Conservation (phyloP, 2,329 filamentous ascomycete genomes). For the Fusarium beomiforme region DNA sequence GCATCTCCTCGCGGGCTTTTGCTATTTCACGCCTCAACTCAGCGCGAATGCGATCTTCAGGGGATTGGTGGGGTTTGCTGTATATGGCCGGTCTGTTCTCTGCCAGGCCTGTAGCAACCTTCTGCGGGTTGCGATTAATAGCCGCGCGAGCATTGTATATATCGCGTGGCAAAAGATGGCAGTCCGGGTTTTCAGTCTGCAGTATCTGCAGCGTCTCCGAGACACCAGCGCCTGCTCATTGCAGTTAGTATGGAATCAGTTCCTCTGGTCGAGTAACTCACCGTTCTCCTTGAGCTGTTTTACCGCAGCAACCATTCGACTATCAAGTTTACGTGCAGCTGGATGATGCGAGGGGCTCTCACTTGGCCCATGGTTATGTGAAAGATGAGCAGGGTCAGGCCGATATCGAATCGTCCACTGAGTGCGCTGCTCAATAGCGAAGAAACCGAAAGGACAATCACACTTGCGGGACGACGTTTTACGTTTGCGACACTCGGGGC, state of each 20-base stretch:
- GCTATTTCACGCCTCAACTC: slow-evolving; percentile 70
- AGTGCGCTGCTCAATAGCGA: slow-evolving; percentile 73
- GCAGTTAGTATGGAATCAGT: slow-evolving; percentile 44
- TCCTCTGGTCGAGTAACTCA: slow-evolving; percentile 51
- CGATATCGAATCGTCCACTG: slow-evolving; percentile 75
- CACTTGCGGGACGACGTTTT: slow-evolving; percentile 76
- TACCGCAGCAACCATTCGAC: slow-evolving; percentile 73
- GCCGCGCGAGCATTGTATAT: slow-evolving; percentile 75
- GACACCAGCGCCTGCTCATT: slow-evolving; percentile 67
- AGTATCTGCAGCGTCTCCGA: slow-evolving; percentile 73
- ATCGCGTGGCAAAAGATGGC: slow-evolving; percentile 70
- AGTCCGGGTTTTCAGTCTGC: slow-evolving; percentile 70
- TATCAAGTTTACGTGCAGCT: slow-evolving; percentile 72
- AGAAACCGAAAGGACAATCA: slow-evolving; percentile 76
- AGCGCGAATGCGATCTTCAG: slow-evolving; percentile 71
- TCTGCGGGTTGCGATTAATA: slow-evolving; percentile 72
- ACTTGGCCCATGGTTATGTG: slow-evolving; percentile 73
- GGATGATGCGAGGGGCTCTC: slow-evolving; percentile 74
- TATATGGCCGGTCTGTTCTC: slow-evolving; percentile 72
- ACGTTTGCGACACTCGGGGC: slow-evolving; percentile 70
- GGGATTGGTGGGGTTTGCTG: slow-evolving; percentile 70
- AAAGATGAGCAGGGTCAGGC: slow-evolving; percentile 65
- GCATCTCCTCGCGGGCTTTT: slow-evolving; percentile 65
- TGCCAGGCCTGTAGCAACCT: slow-evolving; percentile 67
- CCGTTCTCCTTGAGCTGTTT: slow-evolving; percentile 73